Conservation (phyloP, 2,329 filamentous ascomycete species). For the Juglanconis oblonga region DNA sequence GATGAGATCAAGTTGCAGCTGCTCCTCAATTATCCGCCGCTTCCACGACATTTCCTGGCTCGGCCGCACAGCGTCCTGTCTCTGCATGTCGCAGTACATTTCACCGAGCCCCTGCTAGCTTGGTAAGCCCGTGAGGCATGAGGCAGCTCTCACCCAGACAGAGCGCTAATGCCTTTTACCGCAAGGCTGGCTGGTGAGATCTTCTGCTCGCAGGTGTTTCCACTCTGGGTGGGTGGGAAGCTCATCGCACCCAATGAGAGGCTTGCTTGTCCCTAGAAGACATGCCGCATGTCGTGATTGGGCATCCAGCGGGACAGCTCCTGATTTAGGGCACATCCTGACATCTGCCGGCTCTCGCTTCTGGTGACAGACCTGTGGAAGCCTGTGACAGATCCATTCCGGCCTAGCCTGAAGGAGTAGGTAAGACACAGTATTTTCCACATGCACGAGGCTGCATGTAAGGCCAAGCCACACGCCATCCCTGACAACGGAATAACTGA, state of each 20-base stretch:
- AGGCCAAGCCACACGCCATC: constrained; percentile 14
- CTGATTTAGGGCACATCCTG: not conserved
- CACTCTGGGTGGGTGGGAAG: not conserved
- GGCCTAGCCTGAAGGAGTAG: constrained; percentile 18
- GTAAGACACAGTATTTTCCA: constrained; percentile 12
- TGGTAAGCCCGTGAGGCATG: not conserved
- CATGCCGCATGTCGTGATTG: not conserved
- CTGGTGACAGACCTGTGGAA: not conserved
- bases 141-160: not conserved
- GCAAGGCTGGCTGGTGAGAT: not conserved
- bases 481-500: constrained; percentile 11
- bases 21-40: constrained; percentile 18
- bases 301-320: too few species aligned
- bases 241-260: not conserved
- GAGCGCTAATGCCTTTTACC: not conserved
- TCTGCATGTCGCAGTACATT: constrained; percentile 9
- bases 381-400: not conserved
- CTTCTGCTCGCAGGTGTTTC: not conserved
- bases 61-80: constrained; percentile 14
- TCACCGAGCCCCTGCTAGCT: constrained; percentile 9
- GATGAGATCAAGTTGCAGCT: constrained; percentile 22
- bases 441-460: constrained; percentile 20
- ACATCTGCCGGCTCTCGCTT: not conserved
- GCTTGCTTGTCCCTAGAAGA: not conserved
- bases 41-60: constrained; percentile 16